phyloP scores from a whole-genome alignment of 768 basidiomycete species.

The Heimioporus sp. region DNA sequence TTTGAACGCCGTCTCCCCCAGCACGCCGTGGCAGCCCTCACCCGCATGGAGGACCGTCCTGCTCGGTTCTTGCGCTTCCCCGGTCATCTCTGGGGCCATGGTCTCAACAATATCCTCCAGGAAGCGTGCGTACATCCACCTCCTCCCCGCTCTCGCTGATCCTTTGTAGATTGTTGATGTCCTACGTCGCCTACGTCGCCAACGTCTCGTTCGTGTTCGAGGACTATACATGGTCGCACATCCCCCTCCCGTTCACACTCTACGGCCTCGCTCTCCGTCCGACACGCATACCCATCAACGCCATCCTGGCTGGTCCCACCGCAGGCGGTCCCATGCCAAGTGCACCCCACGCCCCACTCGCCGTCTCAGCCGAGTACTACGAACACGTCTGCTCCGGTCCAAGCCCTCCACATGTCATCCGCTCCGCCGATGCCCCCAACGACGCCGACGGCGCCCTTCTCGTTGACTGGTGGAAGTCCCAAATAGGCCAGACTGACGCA shows the following conservation, averaged over 20 bases:
- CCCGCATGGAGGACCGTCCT: slow-evolving; percentile 2
- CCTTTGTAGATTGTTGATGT: slow-evolving; percentile 42
- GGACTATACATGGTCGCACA: slow-evolving; percentile 59
- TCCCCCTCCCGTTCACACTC: slow-evolving; percentile 50
- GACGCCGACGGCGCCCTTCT: slow-evolving; percentile 41
- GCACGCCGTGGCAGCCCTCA: slow-evolving; percentile 28
- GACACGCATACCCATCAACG: slow-evolving; percentile 53
- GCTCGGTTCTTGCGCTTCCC: slow-evolving; percentile 48
- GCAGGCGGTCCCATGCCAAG: slow-evolving; percentile 44
- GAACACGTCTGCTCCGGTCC: slow-evolving; percentile 42
- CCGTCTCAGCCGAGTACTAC: slow-evolving; percentile 51
- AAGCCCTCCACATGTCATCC: slow-evolving; percentile 30
- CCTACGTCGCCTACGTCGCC: slow-evolving; percentile 48
- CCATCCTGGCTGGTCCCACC: slow-evolving; percentile 55
- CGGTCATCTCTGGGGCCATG: slow-evolving; percentile 57
- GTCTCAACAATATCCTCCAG: slow-evolving; percentile 61
- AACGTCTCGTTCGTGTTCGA: slow-evolving; percentile 61
- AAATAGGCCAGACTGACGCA: slow-evolving; percentile 35
- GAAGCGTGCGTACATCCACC: slow-evolving; percentile 45
- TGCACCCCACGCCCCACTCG: slow-evolving; percentile 19
- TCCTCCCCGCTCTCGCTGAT: neutral
- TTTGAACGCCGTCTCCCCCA: slow-evolving; percentile 40
- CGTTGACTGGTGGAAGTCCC: slow-evolving; percentile 49
- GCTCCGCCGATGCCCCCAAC: slow-evolving; percentile 34
- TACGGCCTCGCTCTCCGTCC: slow-evolving; percentile 55